These are phyloP conservation scores for Amaranthus tricolor DNA, from an alignment of 179 eudicot species.

Conservation along the genomic window DNA sequence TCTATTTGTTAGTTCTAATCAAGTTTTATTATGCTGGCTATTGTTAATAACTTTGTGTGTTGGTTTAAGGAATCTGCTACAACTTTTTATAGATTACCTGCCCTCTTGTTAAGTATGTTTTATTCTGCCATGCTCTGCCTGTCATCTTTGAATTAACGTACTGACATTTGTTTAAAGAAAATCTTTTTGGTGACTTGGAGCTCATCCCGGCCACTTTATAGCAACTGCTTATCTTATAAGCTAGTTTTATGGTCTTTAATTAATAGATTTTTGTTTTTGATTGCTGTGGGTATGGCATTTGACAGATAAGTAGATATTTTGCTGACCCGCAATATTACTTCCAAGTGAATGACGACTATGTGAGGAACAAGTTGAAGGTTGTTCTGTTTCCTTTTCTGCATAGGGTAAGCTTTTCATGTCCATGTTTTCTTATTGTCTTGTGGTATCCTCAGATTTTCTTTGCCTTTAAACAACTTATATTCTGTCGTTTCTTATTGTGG, in stretches of 20 bases:
- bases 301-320: conserved; percentile 80
- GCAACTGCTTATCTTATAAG: not conserved
- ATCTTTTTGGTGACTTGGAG: not conserved
- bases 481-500: not conserved
- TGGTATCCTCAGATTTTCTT: not conserved
- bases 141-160: not conserved
- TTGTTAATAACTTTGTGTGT: not conserved
- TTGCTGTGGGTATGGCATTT: not conserved
- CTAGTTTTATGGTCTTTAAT: not conserved
- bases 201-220: not conserved
- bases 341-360: conserved; percentile 85
- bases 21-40: not conserved
- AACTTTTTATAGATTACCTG: not conserved
- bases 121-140: not conserved
- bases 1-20: no score
- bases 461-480: not conserved
- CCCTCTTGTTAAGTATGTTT: not conserved
- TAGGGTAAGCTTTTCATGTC: conserved; percentile 46
- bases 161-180: not conserved
- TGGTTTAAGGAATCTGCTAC: not conserved
- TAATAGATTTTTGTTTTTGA: not conserved
- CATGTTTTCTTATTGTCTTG: not conserved
- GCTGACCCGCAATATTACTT: conserved; percentile 87
- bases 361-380: conserved; percentile 83
- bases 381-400: conserved; percentile 82